Evolutionary conservation across 2,329 filamentous ascomycete species (phyloP), one percentile per base, ranked within the genome.

Genomic region (Exophiala sideris): DNA sequence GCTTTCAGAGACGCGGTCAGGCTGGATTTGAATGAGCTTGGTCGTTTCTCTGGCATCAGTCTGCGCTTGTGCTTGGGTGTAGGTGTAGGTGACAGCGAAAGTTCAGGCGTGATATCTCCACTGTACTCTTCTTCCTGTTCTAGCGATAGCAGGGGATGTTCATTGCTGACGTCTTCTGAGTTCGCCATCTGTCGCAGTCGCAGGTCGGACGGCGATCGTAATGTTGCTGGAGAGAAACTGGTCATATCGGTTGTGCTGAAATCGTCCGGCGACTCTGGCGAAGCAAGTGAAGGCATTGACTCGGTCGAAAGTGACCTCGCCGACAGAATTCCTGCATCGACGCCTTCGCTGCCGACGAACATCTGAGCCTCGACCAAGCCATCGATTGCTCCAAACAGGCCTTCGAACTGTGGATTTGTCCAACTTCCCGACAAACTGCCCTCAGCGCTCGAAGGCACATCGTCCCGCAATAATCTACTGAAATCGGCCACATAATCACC

Each of bases 1-100:
- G 80, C 81, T 56, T 82, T 79, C 16, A 86, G 67, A 0, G 83
- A 85, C 2, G 81, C 79, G 0, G 82, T 85, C 40, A 86, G 71
- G 56, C 85, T 85, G 0, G 83, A 86, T 57, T 81, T 84, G 70
- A 85, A 81, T 1, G 76, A 78, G 14, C 59, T 64, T 35, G 65
- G 63, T 53, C 67, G 67, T 36, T 70, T 33, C 70, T 33, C 70
- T 21, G 50, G 20, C 18, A 48, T 21, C 44, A 56, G 18, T 24
- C 41, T 44, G 21, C 45, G 44, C 53, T 40, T 50, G 3, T 50
- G 54, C 18, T 35, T 54, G 66, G 21, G 65, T 62, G 11, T 68
- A 54, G 40, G 59, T 46, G 20, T 70, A 64, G 21, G 63, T 52
- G 29, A 60, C 42, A 51, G 48, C 10, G 35, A 32, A 7, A 57